phyloP scores from a whole-genome alignment of 2,329 filamentous ascomycete genomes.

The Leptographium procerum region DNA sequence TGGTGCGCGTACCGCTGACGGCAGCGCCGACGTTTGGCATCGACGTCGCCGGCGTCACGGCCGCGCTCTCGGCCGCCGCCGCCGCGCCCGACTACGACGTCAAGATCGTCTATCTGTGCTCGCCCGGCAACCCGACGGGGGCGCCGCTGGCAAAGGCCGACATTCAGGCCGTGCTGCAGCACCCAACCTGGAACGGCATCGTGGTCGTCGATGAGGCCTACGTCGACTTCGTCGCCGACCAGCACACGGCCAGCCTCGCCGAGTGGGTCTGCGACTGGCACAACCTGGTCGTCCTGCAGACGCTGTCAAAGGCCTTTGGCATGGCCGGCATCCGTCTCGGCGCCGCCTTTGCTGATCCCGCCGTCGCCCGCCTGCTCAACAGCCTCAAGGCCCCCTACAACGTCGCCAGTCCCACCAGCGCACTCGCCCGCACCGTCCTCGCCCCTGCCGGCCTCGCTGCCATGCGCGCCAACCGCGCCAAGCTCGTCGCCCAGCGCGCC shows the following conservation, averaged over 20 bases:
- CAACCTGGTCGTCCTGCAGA: slow-evolving; percentile 96
- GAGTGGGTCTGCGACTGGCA: slow-evolving; percentile 89
- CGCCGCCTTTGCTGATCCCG: slow-evolving; percentile 64
- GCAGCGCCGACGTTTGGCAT: slow-evolving; percentile 62
- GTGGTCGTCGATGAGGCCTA: slow-evolving; percentile 94
- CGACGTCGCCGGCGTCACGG: slow-evolving; percentile 58
- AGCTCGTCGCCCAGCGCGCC: slow-evolving; percentile 66
- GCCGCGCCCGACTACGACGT: slow-evolving; percentile 39
- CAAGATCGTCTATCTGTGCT: slow-evolving; percentile 88
- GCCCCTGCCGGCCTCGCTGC: slow-evolving; percentile 52
- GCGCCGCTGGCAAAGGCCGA: slow-evolving; percentile 65
- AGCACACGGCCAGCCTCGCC: slow-evolving; percentile 58
- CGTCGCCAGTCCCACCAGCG: slow-evolving; percentile 76
- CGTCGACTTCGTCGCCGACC: slow-evolving; percentile 73
- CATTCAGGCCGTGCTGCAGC: slow-evolving; percentile 61
- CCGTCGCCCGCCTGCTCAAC: slow-evolving; percentile 73
- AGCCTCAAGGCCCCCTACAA: slow-evolving; percentile 95
- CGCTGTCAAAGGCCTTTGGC: slow-evolving; percentile 94
- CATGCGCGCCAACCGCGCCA: slow-evolving; percentile 60
- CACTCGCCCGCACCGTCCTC: slow-evolving; percentile 66
- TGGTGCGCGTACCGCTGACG: slow-evolving; percentile 77
- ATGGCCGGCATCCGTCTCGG: slow-evolving; percentile 88
- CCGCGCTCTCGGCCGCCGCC: slow-evolving; percentile 34
- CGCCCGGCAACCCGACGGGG: slow-evolving; percentile 88
- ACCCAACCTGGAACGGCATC: slow-evolving; percentile 90